Evolutionary conservation across 345 rosid species (phyloP), one percentile per base, ranked within the genome.

Genomic region (Litchi chinensis): DNA sequence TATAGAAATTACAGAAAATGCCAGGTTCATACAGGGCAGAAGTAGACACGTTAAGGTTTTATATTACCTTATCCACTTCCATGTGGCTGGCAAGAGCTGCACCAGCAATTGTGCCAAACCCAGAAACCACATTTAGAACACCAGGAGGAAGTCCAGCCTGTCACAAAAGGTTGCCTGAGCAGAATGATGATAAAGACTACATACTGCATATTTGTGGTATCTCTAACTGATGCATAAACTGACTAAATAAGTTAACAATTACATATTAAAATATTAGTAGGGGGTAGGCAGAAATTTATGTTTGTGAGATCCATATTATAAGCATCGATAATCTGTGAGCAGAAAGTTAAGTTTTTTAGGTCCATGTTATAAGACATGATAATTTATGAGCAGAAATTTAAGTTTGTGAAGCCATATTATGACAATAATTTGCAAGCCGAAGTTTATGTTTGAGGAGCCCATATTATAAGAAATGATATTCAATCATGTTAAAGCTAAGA

Each of bases 71-170:
- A 82, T 93, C 94, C 50, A 95, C 91, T 64, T 91, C 87, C 98
- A 95, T 95, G 83, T 95, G 98, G 81, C 97, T 84, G 39, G 95
- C 90, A 83, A 95, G 84, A 75, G 98, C 93, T 19, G 98, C 97
- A 77, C 98, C 98, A 65, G 98, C 97, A 12, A 90, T 88, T 7
- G 95, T 83, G 74, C 98, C 98, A 79, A 84, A 92, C 59, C 98
- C 98, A 70, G 98, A 93, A 79, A 95, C 78, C 79, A 93, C 87
- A 78, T 95, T 95, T 15, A 95, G 80, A 86, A 92, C 98, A 79
- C 98, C 98, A 5, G 91, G 91, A 40, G 98, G 98, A 74, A 93
- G 89, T 80, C 98, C 98, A 84, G 98, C 98, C 98, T 95, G 85
- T 70, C 67, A 82, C 54, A 79, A 24, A 28, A 54, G 22, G 56